Evolutionary conservation across 305 asterid genomes (phyloP), one percentile per base, ranked within the genome.

Genomic region (Euphrasia arctica): DNA sequence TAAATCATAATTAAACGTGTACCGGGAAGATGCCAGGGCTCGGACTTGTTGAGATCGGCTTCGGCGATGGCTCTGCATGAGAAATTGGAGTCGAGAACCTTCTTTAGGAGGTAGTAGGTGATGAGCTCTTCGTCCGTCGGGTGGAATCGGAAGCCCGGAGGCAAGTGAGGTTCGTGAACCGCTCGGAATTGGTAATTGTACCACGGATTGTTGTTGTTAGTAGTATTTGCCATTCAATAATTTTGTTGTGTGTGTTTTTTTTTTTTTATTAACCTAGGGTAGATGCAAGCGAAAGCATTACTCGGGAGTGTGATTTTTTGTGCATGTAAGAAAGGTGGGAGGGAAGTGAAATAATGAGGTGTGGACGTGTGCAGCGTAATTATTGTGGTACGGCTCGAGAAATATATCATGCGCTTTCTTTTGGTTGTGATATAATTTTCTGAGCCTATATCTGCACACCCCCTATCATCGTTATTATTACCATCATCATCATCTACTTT

Each of bases 1-100:
- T 25, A 25, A 25, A 25, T 25, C 27, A 25, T 25, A 25, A 25
- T 25, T 1, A 25, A 1, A 25, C 57, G 57, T 7, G 55, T 52
- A 82, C 90, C 92, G 9, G 97, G 97, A 5, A 90, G 87, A 11
- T 90, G 83, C 97, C 97, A 88, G 0, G 97, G 97, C 77, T 90
- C 97, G 71, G 82, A 82, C 39, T 90, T 88, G 91, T 88, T 88
- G 63, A 90, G 90, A 58, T 90, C 97, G 54, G 83, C 95, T 52
- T 85, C 93, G 4, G 86, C 89, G 45, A 90, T 88, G 65, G 95
- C 97, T 58, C 89, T 67, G 12, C 82, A 76, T 3, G 86, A 29
- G 77, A 90, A 90, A 66, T 54, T 66, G 64, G 72, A 60, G 75
- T 90, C 85, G 0, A 88, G 70, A 14, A 85, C 96, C 70, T 90